phyloP scores from a whole-genome alignment of 768 basidiomycete species.

The Mycena pura region DNA sequence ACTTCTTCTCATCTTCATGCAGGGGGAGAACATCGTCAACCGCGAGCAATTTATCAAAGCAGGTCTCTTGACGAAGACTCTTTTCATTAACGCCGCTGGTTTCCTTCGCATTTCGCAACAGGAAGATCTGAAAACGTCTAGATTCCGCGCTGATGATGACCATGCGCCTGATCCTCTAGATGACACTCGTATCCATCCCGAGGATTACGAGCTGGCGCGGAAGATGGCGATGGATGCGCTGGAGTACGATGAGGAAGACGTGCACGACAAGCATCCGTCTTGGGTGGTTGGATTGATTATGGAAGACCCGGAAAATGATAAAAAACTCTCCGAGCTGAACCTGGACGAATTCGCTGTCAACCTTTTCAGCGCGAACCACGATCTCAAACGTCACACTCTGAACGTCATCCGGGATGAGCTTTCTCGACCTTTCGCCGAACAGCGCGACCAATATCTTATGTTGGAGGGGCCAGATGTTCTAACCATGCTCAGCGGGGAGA shows the following conservation, averaged over 20 bases:
- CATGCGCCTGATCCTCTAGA: constrained; percentile 88
- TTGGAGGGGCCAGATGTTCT: constrained; percentile 83
- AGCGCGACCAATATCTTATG: constrained; percentile 65
- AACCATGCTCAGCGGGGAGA: constrained; percentile 97
- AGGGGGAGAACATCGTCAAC: constrained; percentile 90
- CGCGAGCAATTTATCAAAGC: constrained; percentile 88
- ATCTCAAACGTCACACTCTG: constrained; percentile 88
- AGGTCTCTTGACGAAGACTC: constrained; percentile 79
- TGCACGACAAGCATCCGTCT: constrained; percentile 91
- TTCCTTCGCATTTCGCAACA: constrained; percentile 89
- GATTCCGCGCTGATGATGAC: constrained; percentile 73
- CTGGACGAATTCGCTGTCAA: constrained; percentile 96
- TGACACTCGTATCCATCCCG: constrained; percentile 93
- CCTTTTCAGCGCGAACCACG: constrained; percentile 81
- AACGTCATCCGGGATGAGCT: constrained; percentile 90
- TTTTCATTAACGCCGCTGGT: constrained; percentile 92
- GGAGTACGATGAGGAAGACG: constrained; percentile 97
- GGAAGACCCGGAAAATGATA: constrained; percentile 77
- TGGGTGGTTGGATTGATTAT: constrained; percentile 87
- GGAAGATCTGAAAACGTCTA: constrained; percentile 62
- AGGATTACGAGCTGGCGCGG: constrained; percentile 96
- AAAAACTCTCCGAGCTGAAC: constrained; percentile 88
- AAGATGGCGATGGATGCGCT: constrained; percentile 99
- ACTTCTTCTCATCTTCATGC: constrained; percentile 7
- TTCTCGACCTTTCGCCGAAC: constrained; percentile 79